Evolutionary conservation across 2,329 filamentous ascomycete genomes (phyloP), one percentile per base, ranked within the genome.

Genomic region (Clonostachys rhizophaga): DNA sequence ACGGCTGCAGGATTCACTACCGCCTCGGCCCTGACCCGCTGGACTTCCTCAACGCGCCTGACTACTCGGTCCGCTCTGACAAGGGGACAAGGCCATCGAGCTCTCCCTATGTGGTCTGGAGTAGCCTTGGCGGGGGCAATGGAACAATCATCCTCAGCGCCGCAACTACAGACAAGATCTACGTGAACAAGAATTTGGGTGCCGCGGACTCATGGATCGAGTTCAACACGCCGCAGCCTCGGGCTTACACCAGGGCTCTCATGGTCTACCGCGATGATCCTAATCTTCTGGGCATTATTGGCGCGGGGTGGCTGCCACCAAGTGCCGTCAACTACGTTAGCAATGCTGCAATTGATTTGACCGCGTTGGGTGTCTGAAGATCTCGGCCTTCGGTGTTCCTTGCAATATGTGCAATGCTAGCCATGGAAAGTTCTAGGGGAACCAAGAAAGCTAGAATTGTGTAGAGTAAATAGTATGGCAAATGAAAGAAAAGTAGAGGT

Each of bases 21-120:
- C 64, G 66, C n/a, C 56, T 75, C 45, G 59, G 67, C 17, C 55
- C 60, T 44, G 57, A 61, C 36, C 72, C 72, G 8, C 56, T 61
- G 40, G 54, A 60, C 40, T 70, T 74, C 53, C 53, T 59, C 48
- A 46, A 56, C n/a, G 61, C 59, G 11, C 55, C 58, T 5, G 58
- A 58, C 3, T 51, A 58, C 8, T 62, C 63, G 6, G 60, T 71
- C 33, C 55, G 64, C 43, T 56, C 55, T 44, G 61, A 60, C 46
- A 54, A 53, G 24, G 59, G 60, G 41, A 59, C 58, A 5, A 57
- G 58, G 18, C 69, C 69, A 11, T 39, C 40, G 40, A 62, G 63
- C 16, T 69, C 64, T 35, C 72, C 72, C 0, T 72, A 72, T 43
- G 63, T 74, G 4, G 60, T 69, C 5, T 75, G 71, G 71, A 67